Conservation (phyloP, 2,329 filamentous ascomycete genomes). For the Fulvia fulva region DNA sequence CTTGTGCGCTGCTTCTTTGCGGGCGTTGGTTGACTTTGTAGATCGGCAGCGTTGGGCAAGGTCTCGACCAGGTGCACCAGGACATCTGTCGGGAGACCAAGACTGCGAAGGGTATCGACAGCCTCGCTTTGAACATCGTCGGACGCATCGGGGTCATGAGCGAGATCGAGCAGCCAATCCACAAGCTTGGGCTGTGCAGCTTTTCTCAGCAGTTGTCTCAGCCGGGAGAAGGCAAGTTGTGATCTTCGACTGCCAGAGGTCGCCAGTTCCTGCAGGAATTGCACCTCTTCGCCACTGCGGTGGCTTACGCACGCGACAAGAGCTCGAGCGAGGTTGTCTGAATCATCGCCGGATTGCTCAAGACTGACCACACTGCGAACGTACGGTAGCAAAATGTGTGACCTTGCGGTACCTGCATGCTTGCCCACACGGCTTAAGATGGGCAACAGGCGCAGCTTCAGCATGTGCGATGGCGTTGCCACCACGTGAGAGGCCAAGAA, state of each 20-base stretch:
- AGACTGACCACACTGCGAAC: conserved; percentile 66
- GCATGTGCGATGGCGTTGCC: conserved; percentile 61
- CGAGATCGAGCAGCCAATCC: conserved; percentile 59
- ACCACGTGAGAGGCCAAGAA: conserved; percentile 72
- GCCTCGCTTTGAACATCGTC: conserved; percentile 53
- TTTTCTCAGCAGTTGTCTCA: conserved; percentile 70
- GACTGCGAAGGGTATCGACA: conserved; percentile 66
- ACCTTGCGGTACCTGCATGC: conserved; percentile 66
- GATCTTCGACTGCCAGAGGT: conserved; percentile 50
- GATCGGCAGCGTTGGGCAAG: conserved; percentile 67
- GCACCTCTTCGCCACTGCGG: conserved; percentile 56
- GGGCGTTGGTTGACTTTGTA: conserved; percentile 63
- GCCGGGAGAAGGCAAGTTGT: conserved; percentile 61
- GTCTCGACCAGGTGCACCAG: conserved; percentile 69
- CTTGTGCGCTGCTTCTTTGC: conserved; percentile 78
- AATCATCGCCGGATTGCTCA: conserved; percentile 46
- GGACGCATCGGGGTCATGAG: conserved; percentile 30
- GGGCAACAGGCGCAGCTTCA: conserved; percentile 69
- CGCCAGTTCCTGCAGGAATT: conserved; percentile 51
- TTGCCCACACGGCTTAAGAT: conserved; percentile 69
- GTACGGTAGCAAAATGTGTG: conserved; percentile 70
- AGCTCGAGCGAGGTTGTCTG: conserved; percentile 51
- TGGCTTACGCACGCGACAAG: conserved; percentile 52
- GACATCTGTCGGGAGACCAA: conserved; percentile 69
- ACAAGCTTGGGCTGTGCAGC: conserved; percentile 59